Conservation (phyloP, 75 land plant genomes). For the Pinus albicaulis region DNA sequence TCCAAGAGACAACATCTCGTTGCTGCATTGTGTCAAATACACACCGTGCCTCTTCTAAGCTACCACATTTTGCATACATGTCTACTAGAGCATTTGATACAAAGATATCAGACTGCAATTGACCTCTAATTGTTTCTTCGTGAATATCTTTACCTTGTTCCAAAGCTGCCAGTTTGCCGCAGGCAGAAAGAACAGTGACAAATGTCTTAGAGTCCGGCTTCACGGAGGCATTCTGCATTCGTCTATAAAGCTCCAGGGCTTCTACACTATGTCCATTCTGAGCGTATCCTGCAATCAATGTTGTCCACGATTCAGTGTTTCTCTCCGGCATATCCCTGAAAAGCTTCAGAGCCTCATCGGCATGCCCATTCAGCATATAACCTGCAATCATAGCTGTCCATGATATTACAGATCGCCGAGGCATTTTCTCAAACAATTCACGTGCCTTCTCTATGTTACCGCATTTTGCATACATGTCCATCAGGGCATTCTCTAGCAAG, state of each 20-base stretch:
- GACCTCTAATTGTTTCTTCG: neutral
- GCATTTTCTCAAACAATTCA: conserved; percentile 22
- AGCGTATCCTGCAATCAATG: conserved; percentile 31
- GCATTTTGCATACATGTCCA: conserved; percentile 55
- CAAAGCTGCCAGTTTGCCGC: conserved; percentile 8
- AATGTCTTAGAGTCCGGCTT: conserved; percentile 12
- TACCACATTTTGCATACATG: conserved; percentile 3
- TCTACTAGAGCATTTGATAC: neutral
- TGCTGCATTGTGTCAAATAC: neutral
- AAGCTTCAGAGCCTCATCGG: too few relatives aligned
- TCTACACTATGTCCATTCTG: conserved; percentile 17
- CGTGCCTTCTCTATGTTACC: conserved; percentile 30
- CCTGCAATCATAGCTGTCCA: too few relatives aligned
- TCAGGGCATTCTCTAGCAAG: conserved; percentile 33
- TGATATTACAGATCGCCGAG: too few relatives aligned
- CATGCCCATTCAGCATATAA: too few relatives aligned
- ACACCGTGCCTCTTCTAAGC: conserved; percentile 5
- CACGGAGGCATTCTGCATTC: conserved; percentile 12
- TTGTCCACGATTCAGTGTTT: conserved; percentile 33
- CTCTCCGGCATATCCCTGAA: conserved; percentile 2
- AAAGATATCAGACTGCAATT: neutral
- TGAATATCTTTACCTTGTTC: conserved; percentile 11
- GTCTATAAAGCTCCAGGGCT: conserved; percentile 30
- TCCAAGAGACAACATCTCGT: conserved; percentile 12
- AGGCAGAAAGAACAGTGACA: conserved; percentile 8